Percentiles rank a stretch among this genome's conserved stretches.
Conservation (phyloP, 257 asterid species). For the Lithospermum erythrorhizon region DNA sequence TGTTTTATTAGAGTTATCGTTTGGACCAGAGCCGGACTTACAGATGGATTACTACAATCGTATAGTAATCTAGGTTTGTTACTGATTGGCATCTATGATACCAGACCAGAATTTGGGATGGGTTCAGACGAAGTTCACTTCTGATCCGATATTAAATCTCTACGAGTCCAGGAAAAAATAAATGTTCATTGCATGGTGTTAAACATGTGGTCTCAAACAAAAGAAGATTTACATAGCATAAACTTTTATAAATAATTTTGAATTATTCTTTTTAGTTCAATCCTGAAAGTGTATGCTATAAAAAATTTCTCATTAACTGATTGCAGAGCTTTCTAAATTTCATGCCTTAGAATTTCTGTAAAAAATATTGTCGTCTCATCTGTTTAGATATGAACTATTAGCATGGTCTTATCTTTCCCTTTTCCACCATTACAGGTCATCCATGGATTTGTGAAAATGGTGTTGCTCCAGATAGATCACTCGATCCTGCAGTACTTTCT, state of each 20-base stretch:
- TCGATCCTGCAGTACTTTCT: conserved; percentile 71
- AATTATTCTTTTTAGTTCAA: neutral
- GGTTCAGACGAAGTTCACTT: too few species aligned
- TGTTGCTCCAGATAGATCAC: conserved; percentile 70
- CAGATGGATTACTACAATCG: too few species aligned
- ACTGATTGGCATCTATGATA: too few species aligned
- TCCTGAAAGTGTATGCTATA: neutral
- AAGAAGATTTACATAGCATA: neutral
- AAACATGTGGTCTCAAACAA: neutral
- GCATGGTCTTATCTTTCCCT: conserved; percentile 8
- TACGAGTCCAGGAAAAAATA: too few species aligned
- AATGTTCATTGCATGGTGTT: too few species aligned
- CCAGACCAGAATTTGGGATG: too few species aligned
- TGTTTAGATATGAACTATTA: conserved; percentile 7
- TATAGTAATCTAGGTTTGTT: too few species aligned
- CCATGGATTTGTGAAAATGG: conserved; percentile 83
- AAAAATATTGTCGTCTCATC: neutral
- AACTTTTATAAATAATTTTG: neutral
- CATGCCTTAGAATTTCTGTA: neutral
- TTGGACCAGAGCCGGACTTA: too few species aligned
- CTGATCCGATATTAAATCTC: too few species aligned
- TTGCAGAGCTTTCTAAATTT: neutral
- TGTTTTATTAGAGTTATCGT: too few species aligned
- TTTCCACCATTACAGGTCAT: conserved; percentile 36
- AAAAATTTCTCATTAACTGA: neutral